Base-by-base conservation (phyloP, 2,329 filamentous ascomycete species). In the Cytospora schulzeri region DNA sequence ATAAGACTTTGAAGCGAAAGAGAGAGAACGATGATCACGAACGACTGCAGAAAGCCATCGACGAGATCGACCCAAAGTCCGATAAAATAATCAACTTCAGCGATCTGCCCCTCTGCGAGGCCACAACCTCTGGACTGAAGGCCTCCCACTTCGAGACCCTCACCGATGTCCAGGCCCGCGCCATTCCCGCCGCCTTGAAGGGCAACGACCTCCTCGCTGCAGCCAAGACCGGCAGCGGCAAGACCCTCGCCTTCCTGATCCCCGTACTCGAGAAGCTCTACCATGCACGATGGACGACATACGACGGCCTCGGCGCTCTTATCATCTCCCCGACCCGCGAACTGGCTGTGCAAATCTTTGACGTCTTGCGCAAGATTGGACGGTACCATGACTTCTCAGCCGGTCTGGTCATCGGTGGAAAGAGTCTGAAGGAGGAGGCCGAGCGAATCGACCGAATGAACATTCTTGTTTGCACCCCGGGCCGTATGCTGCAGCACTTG, bases 281-380 rank as follows among this genome's bases (percentile, higher is more conserved):
- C 76, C 88, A 93, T 59, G 87, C 88, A 63, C 91, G 89, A 83
- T 97, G 93, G 89, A 91, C 95, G 19, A 91, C 96, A 71, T 85
- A 88, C 70, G 95, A 99, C 78, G 95, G 95, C 0, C 82, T 99
- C 33, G 94, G 94, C 11, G 95, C 95, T 5, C 84, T 99, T 68
- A 92, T 99, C 69, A 89, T 99, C 61, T 94, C 93, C 0, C 95
- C 95, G 0, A 99, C 95, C 9, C 89, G 95, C 73, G 95, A 99
- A 79, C 83, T 99, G 62, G 94, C 95, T 0, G 95, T 96, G 48
- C 95, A 99, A 77, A 99, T 97, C 67, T 99, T 98, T 73, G 91
- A 97, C 64, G 94, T 98, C 0, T 78, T 99, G 71, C 85, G 92
- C 67, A 97, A 96, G 76, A 87, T 99, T 64, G 95, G 95, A 53